phyloP scores from a whole-genome alignment of 345 rosid genomes.

The Dimocarpus longan region DNA sequence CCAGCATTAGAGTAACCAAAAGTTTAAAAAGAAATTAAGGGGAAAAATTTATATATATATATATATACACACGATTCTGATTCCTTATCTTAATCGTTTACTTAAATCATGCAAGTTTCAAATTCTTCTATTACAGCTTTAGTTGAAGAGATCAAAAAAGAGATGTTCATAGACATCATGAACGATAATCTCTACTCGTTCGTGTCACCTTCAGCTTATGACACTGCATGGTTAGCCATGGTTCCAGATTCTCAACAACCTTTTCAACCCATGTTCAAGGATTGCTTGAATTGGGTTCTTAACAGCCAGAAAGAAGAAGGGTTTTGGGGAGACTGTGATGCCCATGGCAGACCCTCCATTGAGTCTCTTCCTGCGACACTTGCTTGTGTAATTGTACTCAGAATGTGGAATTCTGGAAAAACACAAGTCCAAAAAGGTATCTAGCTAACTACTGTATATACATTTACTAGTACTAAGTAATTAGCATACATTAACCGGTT shows the following conservation, averaged over 20 bases:
- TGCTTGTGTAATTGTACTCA: constrained; percentile 57
- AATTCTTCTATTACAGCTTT: constrained; percentile 18
- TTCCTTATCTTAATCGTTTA: not conserved
- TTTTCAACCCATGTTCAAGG: constrained; percentile 49
- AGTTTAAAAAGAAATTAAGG: not conserved
- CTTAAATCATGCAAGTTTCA: constrained; percentile 19
- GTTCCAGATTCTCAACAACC: constrained; percentile 32
- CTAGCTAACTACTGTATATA: no score
- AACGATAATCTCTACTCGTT: constrained; percentile 29
- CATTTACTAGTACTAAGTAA: no score
- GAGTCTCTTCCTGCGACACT: constrained; percentile 53
- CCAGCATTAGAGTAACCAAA: not conserved
- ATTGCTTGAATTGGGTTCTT: constrained; percentile 61
- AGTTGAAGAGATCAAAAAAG: constrained; percentile 37
- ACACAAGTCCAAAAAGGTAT: constrained; percentile 41
- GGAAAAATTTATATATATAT: no score
- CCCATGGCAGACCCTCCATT: constrained; percentile 27
- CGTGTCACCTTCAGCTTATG: constrained; percentile 57
- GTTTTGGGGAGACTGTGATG: constrained; percentile 51
- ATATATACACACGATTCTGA: not conserved
- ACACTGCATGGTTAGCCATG: constrained; percentile 68
- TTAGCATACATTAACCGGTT: no score
- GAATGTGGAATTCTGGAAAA: constrained; percentile 43
- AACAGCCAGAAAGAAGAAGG: constrained; percentile 51
- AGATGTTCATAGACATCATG: constrained; percentile 11